These are phyloP conservation scores for Talaromyces sp. DNA, from an alignment of 2,329 filamentous ascomycete genomes.

Conservation along the genomic window DNA sequence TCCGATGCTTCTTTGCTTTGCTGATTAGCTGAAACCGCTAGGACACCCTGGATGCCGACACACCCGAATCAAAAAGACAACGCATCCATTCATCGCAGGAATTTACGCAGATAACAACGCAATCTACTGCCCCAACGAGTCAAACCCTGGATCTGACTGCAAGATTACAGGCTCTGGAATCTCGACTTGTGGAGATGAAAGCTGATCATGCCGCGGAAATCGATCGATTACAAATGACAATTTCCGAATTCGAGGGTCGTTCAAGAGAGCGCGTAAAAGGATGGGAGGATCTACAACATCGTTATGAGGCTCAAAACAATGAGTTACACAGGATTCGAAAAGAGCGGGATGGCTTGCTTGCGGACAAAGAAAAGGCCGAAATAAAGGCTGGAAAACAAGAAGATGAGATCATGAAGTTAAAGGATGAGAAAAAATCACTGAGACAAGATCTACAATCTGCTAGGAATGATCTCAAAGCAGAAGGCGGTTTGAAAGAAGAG, in stretches of 20 bases:
- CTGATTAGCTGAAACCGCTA: slow-evolving; percentile 18
- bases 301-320: slow-evolving; percentile 41
- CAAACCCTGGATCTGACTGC: slow-evolving; percentile 28
- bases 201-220: slow-evolving; percentile 31
- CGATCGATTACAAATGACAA: slow-evolving; percentile 28
- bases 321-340: slow-evolving; percentile 37
- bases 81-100: slow-evolving; percentile 35
- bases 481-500: slow-evolving; percentile 39
- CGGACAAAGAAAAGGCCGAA: slow-evolving; percentile 29
- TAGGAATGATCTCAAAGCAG: slow-evolving; percentile 39
- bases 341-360: slow-evolving; percentile 34
- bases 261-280: slow-evolving; percentile 32
- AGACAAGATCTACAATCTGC: slow-evolving; percentile 38
- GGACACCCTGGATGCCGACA: slow-evolving; percentile 31
- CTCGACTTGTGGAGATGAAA: slow-evolving; percentile 31
- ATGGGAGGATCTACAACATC: slow-evolving; percentile 39
- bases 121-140: slow-evolving; percentile 31
- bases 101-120: slow-evolving; percentile 33
- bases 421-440: slow-evolving; percentile 39
- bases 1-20: not conserved
- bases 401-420: slow-evolving; percentile 39
- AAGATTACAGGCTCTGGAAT: slow-evolving; percentile 29
- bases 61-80: slow-evolving; percentile 36
- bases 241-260: slow-evolving; percentile 28
- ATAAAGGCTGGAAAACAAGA: slow-evolving; percentile 34